Evolutionary conservation across 2,329 filamentous ascomycete genomes (phyloP).

Genomic region (Fusarium duplospermum): DNA sequence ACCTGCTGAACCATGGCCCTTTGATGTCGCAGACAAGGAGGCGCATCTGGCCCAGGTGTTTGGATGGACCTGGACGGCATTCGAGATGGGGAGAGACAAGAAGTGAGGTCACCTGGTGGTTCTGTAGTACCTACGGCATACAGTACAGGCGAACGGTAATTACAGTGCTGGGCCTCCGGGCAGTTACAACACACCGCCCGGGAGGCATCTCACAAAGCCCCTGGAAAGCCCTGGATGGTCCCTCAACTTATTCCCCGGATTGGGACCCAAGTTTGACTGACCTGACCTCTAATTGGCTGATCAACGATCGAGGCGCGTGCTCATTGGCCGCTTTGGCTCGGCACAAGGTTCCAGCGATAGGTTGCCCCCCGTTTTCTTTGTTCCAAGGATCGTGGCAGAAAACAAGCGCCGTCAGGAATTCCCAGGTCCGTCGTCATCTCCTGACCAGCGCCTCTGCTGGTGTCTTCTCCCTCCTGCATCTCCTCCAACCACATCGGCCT

Average conservation of each 20-base stretch:
- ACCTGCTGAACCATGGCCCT: constrained; percentile 30
- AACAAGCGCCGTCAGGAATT: constrained; percentile 31
- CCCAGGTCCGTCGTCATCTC: constrained; percentile 32
- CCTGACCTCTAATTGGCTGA: constrained; percentile 18
- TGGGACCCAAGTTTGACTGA: constrained; percentile 16
- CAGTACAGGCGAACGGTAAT: neutral
- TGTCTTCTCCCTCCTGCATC: constrained; percentile 29
- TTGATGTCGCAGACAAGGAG: constrained; percentile 11
- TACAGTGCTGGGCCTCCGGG: neutral
- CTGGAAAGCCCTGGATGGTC: constrained; percentile 17
- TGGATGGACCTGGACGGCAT: neutral
- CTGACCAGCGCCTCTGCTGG: constrained; percentile 28
- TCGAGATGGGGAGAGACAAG: no score
- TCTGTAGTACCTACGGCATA: neutral
- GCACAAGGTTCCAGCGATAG: constrained; percentile 11
- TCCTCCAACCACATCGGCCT: constrained; percentile 30
- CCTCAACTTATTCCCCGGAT: constrained; percentile 35
- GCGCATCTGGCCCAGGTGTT: neutral
- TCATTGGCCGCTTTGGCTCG: constrained; percentile 20
- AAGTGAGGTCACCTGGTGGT: neutral
- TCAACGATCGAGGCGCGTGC: neutral
- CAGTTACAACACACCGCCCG: constrained; percentile 4
- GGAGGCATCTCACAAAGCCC: constrained; percentile 11
- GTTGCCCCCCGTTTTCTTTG: constrained; percentile 8
- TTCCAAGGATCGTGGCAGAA: constrained; percentile 43